Conservation (phyloP, 805 yeast genomes). For the Hanseniaspora clermontiae region DNA sequence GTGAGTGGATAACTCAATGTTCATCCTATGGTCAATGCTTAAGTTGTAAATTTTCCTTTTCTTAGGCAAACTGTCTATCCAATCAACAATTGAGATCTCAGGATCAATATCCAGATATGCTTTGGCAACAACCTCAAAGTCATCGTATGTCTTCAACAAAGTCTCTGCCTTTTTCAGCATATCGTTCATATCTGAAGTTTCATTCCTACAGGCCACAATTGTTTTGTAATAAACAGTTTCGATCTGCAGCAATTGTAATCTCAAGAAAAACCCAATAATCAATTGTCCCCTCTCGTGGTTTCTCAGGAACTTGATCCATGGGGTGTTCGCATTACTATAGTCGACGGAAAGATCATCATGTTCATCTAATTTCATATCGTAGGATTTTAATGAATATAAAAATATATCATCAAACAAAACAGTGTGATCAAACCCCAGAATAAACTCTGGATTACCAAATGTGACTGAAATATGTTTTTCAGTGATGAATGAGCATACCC, state of each 20-base stretch:
- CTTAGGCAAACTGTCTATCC: neutral
- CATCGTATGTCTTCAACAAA: neutral
- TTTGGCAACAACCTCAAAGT: constrained; percentile 6
- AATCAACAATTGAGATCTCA: neutral
- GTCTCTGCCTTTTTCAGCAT: neutral
- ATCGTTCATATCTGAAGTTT: neutral
- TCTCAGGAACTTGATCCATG: constrained; percentile 8
- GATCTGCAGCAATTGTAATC: constrained; percentile 5
- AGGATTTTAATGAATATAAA: neutral
- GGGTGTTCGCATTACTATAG: neutral
- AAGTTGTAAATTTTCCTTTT: neutral
- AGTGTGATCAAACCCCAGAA: constrained; percentile 6
- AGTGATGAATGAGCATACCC: constrained; percentile 4
- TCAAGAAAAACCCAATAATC: neutral
- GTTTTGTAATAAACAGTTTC: constrained; percentile 8
- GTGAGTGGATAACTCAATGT: neutral
- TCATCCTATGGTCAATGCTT: neutral
- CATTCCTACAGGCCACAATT: constrained; percentile 7
- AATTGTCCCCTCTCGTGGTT: neutral
- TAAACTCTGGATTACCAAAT: constrained; percentile 11
- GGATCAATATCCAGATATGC: neutral
- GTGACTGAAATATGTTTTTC: constrained; percentile 11
- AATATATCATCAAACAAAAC: constrained; percentile 1
- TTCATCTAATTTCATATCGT: neutral
- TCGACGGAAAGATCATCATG: neutral